Base-by-base conservation (phyloP, 2,329 filamentous ascomycete species). In the Lachnellula willkommii region DNA sequence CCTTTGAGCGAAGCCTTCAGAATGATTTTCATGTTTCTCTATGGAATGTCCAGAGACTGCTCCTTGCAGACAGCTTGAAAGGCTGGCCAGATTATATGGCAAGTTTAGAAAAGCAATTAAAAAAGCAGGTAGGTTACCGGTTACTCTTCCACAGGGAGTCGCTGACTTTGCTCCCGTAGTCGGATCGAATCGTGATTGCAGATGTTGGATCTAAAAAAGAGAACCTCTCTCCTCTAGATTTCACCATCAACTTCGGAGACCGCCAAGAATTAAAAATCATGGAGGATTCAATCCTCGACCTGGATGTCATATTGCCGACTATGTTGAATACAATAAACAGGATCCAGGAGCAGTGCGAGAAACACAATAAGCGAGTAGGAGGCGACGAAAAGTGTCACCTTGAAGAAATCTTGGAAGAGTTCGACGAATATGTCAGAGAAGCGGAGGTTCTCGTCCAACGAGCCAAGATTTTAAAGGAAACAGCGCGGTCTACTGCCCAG, bases 71-170 rank as follows among this genome's bases (percentile, higher is more conserved):
- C 37, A 56, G 53, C 15, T 49, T 61, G n/a, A 53, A 43, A 35
- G 56, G 54, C 7, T 65, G 62, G 63, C 28, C 36, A 12, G 58
- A 57, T 24, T 65, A 65, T 46, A 64, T 65, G 51, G 50, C 55
- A 46, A 50, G 47, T 22, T 26, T 65, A 15, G 59, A 65, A 45
- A 36, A 39, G 1, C 32, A 43, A n/a, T 20, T 64, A 2, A 57
- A 54, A 15, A 47, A 54, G 12, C 53, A 55, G 24, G 53, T 59
- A 57, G 17, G 46, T 48, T 20, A 22, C 5, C 14, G 11, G 1
- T n/a, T 6, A 3, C 8, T 2, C 5, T 15, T 40, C 9, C n/a
- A n/a, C 2, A 15, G 14, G 7, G 17, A 20, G 6, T 45, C 20
- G 24, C 22, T 20, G 5, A 45, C n/a, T 20, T n/a, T 17, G 5